A percentile compares a stretch with the other conserved stretches of the same genome.
Conservation (phyloP, 2,329 filamentous ascomycete genomes). For the Fusarium chaquense region DNA sequence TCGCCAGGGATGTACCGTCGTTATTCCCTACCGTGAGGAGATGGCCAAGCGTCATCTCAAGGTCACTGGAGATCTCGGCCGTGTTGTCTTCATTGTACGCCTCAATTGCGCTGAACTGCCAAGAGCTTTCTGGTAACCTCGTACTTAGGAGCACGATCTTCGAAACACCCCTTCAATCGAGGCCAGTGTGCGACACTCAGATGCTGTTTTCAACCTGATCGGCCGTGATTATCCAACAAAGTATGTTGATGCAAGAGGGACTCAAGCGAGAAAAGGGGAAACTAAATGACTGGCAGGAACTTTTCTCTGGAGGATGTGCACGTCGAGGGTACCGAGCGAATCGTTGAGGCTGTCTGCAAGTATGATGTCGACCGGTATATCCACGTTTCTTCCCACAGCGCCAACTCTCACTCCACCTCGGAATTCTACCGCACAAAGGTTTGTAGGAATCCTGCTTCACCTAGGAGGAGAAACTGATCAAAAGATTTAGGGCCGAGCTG, state of each 20-base stretch:
- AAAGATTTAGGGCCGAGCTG: constrained; percentile 74
- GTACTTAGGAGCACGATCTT: constrained; percentile 85
- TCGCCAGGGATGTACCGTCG: constrained; percentile 91
- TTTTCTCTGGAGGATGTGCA: constrained; percentile 94
- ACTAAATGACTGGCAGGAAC: constrained; percentile 72
- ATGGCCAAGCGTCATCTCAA: constrained; percentile 98
- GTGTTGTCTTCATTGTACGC: constrained; percentile 84
- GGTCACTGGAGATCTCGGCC: constrained; percentile 92
- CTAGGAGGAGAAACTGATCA: constrained; percentile 27
- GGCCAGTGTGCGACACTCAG: constrained; percentile 95
- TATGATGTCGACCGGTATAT: constrained; percentile 98
- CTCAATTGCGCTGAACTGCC: not conserved
- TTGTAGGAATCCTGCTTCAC: constrained; percentile 27
- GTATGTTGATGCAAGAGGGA: constrained; percentile 58
- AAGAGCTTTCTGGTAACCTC: constrained; percentile 33
- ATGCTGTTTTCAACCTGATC: constrained; percentile 96
- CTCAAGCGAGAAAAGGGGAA: not conserved
- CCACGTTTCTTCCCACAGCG: constrained; percentile 96
- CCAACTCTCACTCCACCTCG: constrained; percentile 80
- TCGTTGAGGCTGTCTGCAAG: constrained; percentile 93
- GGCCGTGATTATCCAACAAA: constrained; percentile 97
- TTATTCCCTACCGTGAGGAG: constrained; percentile 94
- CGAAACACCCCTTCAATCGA: constrained; percentile 96
- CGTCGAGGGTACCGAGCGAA: constrained; percentile 90
- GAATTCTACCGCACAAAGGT: constrained; percentile 95